Conservation (phyloP, 2,329 filamentous ascomycete genomes). For the Penicillium expansum region DNA sequence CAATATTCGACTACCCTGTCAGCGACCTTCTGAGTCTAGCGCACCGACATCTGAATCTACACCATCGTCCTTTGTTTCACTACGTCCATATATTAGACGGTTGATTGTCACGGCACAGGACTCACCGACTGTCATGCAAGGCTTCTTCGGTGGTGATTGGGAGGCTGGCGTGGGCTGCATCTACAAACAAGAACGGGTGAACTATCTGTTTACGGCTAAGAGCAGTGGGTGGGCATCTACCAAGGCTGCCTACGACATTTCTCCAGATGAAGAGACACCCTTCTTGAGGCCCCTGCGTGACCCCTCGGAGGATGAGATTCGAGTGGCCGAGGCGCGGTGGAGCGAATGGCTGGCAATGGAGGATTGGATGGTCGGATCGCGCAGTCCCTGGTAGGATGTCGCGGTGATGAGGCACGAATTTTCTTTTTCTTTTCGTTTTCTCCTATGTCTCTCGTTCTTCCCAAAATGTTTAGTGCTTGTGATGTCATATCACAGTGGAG, state of each 20-base stretch:
- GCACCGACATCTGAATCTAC: conserved; percentile 31
- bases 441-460: not conserved
- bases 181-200: conserved; percentile 83
- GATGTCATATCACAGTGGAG: conserved; percentile 3
- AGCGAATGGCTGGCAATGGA: conserved; percentile 95
- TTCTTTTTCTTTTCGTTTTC: conserved; percentile 7
- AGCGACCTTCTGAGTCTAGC: conserved; percentile 54
- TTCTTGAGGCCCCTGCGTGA: conserved; percentile 78
- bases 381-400: conserved; percentile 42
- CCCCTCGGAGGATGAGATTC: conserved; percentile 74
- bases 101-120: conserved; percentile 92
- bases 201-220: conserved; percentile 94
- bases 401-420: conserved; percentile 28
- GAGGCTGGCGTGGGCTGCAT: conserved; percentile 71
- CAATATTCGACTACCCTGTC: conserved; percentile 87
- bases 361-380: conserved; percentile 91
- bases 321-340: conserved; percentile 78
- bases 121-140: conserved; percentile 74
- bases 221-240: conserved; percentile 84
- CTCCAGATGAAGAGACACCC: conserved; percentile 75
- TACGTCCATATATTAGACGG: conserved; percentile 87
- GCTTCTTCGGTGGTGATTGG: conserved; percentile 93
- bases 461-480: conserved; percentile 4
- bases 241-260: conserved; percentile 86
- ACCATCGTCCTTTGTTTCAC: conserved; percentile 52